phyloP scores from a whole-genome alignment of 441 rosid genomes.

The Capsella rubella region DNA sequence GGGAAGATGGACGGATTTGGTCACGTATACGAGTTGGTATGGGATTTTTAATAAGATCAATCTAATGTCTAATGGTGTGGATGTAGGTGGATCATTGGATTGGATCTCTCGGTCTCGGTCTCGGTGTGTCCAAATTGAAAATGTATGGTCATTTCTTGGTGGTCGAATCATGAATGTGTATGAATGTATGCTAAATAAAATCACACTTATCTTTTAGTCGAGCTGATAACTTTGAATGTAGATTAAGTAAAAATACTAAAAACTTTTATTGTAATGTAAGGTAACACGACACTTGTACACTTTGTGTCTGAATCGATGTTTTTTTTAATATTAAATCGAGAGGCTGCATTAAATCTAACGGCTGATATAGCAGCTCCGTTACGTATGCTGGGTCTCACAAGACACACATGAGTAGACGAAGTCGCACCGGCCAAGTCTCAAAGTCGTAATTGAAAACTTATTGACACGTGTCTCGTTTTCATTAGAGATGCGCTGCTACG shows the following conservation, averaged over 20 bases:
- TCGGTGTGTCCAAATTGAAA: too few relatives aligned
- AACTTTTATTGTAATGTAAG: not conserved
- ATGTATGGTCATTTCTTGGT: not conserved
- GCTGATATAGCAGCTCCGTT: constrained; percentile 1
- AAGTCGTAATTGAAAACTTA: constrained; percentile 33
- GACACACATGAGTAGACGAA: constrained; percentile 1
- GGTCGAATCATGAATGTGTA: not conserved
- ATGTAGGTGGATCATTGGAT: too few relatives aligned
- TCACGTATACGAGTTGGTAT: too few relatives aligned
- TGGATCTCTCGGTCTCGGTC: too few relatives aligned
- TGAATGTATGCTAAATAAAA: not conserved
- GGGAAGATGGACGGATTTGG: too few relatives aligned
- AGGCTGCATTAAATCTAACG: constrained; percentile 8
- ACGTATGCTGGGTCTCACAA: constrained; percentile 1
- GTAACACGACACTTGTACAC: not conserved
- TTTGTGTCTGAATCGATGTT: too few relatives aligned
- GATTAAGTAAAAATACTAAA: not conserved
- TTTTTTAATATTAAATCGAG: not conserved
- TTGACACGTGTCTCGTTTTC: too few relatives aligned
- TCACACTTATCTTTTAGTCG: not conserved
- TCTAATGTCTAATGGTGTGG: too few relatives aligned
- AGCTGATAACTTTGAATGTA: not conserved
- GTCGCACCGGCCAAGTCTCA: constrained; percentile 33
- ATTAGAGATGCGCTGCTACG: too few relatives aligned
- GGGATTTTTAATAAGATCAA: too few relatives aligned